Evolutionary conservation across 345 rosid species (phyloP).

Genomic region (Kandelia obovata): DNA sequence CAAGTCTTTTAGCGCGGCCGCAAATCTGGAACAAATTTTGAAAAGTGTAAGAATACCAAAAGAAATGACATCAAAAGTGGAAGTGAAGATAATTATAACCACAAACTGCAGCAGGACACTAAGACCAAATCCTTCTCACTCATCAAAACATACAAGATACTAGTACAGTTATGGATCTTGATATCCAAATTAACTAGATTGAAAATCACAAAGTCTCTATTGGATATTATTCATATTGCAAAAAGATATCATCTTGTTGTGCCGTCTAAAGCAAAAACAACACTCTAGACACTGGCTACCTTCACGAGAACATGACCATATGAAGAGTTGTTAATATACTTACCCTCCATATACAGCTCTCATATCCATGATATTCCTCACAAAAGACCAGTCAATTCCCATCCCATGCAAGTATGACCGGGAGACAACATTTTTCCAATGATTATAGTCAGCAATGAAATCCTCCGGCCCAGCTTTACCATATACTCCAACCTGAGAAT

Average conservation of each 20-base stretch:
- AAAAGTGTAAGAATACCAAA: slow-evolving; percentile 6
- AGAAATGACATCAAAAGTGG: no score
- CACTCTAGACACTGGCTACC: not conserved
- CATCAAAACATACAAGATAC: no score
- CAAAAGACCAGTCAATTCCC: slow-evolving; percentile 60
- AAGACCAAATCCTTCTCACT: not conserved
- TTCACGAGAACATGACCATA: not conserved
- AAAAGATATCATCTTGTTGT: not conserved
- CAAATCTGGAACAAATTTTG: slow-evolving; percentile 46
- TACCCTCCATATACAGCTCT: slow-evolving; percentile 93
- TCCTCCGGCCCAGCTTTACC: slow-evolving; percentile 69
- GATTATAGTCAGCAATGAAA: slow-evolving; percentile 55
- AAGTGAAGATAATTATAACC: no score
- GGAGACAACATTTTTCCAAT: slow-evolving; percentile 64
- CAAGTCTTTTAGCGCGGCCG: slow-evolving; percentile 69
- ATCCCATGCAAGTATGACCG: slow-evolving; percentile 53
- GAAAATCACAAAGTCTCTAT: not conserved
- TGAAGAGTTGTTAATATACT: slow-evolving; percentile 15
- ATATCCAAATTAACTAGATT: not conserved
- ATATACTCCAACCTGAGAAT: slow-evolving; percentile 54
- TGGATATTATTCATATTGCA: not conserved
- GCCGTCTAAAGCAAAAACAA: not conserved
- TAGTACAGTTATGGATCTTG: not conserved
- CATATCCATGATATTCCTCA: slow-evolving; percentile 93
- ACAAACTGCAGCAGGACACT: no score